Conservation (phyloP, 2,329 filamentous ascomycete genomes). For the Pestalotiopsis sp. region DNA sequence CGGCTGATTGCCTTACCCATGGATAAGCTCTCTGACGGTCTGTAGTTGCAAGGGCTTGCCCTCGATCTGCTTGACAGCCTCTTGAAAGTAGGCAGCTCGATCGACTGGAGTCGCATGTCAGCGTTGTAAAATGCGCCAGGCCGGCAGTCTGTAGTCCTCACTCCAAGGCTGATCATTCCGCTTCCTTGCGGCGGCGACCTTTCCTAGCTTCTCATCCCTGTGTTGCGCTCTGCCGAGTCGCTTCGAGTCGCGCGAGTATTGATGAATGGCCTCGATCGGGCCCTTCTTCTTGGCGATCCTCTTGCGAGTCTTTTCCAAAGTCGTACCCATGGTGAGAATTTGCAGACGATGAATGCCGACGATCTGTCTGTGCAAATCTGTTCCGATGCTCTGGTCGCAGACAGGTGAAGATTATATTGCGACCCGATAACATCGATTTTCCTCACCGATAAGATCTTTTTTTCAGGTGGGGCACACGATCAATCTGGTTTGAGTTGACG, state of each 20-base stretch:
- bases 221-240: constrained; percentile 77
- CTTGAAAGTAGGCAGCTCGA: constrained; percentile 73
- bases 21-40: constrained; percentile 63
- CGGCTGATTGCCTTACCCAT: constrained; percentile 46
- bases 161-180: constrained; percentile 76
- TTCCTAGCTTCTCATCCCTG: constrained; percentile 81
- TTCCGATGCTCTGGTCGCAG: neutral
- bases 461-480: constrained; percentile 3
- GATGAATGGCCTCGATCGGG: constrained; percentile 75
- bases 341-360: neutral
- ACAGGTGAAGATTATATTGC: neutral
- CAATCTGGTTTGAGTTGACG: neutral
- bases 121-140: neutral
- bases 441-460: constrained; percentile 9
- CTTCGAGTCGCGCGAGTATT: constrained; percentile 85
- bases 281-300: constrained; percentile 86
- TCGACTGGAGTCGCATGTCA: constrained; percentile 51
- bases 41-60: constrained; percentile 53
- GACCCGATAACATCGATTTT: neutral
- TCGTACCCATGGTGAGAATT: constrained; percentile 68
- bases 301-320: constrained; percentile 83
- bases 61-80: constrained; percentile 57
- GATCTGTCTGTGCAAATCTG: no score
- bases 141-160: constrained; percentile 41
- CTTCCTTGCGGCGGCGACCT: constrained; percentile 67